Percentiles rank a stretch among this genome's conserved stretches.
These are phyloP conservation scores for Lantana camara DNA, from an alignment of 257 asterid species.

Conservation along the genomic window DNA sequence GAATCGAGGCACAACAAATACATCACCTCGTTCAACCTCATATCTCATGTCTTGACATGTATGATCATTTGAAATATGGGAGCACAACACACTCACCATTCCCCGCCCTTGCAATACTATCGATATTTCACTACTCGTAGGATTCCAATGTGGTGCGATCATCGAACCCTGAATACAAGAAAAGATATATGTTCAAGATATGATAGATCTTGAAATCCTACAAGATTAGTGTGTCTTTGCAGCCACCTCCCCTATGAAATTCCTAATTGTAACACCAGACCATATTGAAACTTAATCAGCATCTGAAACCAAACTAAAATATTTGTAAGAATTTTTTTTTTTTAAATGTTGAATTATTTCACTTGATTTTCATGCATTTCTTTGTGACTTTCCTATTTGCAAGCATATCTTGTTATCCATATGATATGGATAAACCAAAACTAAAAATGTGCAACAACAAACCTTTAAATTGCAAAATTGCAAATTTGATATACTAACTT, in stretches of 20 bases:
- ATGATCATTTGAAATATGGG: conserved; percentile 27
- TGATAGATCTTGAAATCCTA: too few relatives aligned
- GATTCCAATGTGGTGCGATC: conserved; percentile 99
- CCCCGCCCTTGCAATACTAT: conserved; percentile 68
- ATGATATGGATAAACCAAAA: neutral
- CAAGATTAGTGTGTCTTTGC: neutral
- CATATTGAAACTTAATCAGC: too few relatives aligned
- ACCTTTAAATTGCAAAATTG: too few relatives aligned
- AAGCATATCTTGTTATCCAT: too few relatives aligned
- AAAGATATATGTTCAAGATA: neutral
- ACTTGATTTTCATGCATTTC: too few relatives aligned
- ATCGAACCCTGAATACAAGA: conserved; percentile 68
- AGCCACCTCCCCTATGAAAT: neutral
- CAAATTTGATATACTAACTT: too few relatives aligned
- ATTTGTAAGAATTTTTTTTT: too few relatives aligned
- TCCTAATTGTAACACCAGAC: too few relatives aligned
- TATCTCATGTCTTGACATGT: conserved; percentile 49
- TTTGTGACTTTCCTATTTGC: too few relatives aligned
- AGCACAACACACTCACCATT: conserved; percentile 62
- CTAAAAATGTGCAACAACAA: too few relatives aligned
- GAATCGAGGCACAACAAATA: conserved; percentile 67
- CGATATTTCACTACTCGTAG: conserved; percentile 66
- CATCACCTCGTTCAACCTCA: conserved; percentile 65
- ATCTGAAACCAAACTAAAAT: too few relatives aligned
- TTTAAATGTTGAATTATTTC: too few relatives aligned